phyloP scores from a whole-genome alignment of 192 early-diverging fungal species.

The Obelidium mucronatum region DNA sequence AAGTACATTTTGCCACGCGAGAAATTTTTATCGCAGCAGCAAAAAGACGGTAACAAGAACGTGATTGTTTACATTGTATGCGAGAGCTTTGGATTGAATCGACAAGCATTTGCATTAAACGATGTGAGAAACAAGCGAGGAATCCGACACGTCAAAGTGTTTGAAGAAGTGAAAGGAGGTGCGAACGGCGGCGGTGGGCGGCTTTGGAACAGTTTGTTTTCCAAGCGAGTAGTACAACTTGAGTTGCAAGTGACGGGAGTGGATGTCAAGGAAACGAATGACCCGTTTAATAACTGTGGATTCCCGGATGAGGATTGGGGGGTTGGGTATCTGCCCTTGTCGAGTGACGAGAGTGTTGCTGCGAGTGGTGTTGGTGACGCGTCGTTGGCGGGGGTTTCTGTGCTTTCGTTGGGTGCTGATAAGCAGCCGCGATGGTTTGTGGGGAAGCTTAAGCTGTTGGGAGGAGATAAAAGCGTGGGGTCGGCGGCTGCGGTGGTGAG shows the following conservation, averaged over 20 bases:
- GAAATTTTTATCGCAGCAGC: too few relatives aligned
- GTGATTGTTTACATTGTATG: conserved; percentile 67
- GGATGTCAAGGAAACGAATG: conserved; percentile 65
- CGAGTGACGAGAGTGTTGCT: conserved; percentile 24
- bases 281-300: conserved; percentile 72
- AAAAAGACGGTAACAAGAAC: too few relatives aligned
- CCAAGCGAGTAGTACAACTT: conserved; percentile 47
- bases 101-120: conserved; percentile 74
- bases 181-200: not conserved
- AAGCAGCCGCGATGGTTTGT: conserved; percentile 47
- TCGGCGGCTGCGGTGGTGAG: conserved; percentile 18
- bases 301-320: conserved; percentile 72
- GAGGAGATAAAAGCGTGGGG: not conserved
- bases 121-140: conserved; percentile 81
- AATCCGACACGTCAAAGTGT: conserved; percentile 62
- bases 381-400: not conserved
- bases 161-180: conserved; percentile 42
- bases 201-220: too few relatives aligned
- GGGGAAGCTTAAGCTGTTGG: conserved; percentile 42
- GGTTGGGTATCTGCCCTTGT: conserved; percentile 31
- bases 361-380: not conserved
- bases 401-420: not conserved
- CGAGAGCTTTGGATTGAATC: conserved; percentile 78
- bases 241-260: conserved; percentile 78
- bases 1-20: conserved; percentile 62